Base-by-base conservation (phyloP, 305 asterid genomes). In the Andrographis paniculata region DNA sequence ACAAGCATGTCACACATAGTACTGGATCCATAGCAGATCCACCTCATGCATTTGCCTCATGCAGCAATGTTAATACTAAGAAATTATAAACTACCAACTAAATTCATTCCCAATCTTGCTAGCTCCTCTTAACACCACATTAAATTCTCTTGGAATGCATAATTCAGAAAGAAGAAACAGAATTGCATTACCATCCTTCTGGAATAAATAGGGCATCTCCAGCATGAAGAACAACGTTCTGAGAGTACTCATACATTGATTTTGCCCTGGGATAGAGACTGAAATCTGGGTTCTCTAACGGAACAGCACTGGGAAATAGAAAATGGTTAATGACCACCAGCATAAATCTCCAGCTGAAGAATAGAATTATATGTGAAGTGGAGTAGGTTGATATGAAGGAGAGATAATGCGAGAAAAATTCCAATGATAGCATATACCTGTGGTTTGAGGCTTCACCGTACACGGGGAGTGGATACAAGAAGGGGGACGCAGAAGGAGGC, bases 401-500 rank as follows among this genome's bases (percentile, higher is more conserved):
- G 22, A n/a, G 17, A 49, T 9, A 35, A 48, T 24, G 13, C 36
- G 10, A 48, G 10, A 21, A 17, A 33, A 10, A 33, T 3, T 7
- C n/a, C 2, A 16, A 48, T 48, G 40, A 8, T 8, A 18, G 53
- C 13, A 56, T 52, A 42, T 62, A 86, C 99, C 99, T 75, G 87
- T 91, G 96, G 62, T 86, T 91, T 6, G 99, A 91, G 55, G 99
- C 78, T 72, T 91, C 99, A 44, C 99, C 96, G 64, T 86, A 87
- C 58, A 91, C 53, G 36, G 95, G 93, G 68, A 70, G 61, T 6
- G 96, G 96, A 59, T 91, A 91, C 49, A 91, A 66, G 62, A 55
- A 59, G 44, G 89, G 92, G 59, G 73, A 69, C 39, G 94, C 82
- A 42, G 96, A 83, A 62, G 99, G 99, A 33, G 96, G 96, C 99